These are phyloP conservation scores for Choiromyces venosus DNA, from an alignment of 495 filamentous ascomycete species.

Conservation along the genomic window DNA sequence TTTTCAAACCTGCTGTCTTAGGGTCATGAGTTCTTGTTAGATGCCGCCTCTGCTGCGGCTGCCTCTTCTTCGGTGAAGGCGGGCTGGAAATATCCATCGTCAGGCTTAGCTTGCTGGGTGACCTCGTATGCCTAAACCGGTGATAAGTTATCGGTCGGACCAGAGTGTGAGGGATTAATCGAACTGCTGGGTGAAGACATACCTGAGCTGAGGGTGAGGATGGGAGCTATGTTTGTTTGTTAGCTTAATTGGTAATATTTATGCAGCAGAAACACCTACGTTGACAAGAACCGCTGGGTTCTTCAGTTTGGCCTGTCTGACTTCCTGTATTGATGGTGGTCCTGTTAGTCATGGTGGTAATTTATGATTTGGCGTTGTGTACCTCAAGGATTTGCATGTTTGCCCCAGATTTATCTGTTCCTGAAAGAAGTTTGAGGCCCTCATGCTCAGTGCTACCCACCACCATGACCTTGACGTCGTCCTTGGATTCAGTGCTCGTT, in stretches of 20 bases:
- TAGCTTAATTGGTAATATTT: background rate
- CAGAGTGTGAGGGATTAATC: background rate
- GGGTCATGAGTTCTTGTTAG: background rate
- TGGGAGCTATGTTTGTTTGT: constrained; percentile 16
- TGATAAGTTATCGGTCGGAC: background rate
- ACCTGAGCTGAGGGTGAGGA: constrained; percentile 27
- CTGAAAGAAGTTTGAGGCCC: constrained; percentile 1
- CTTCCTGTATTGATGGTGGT: constrained; percentile 1
- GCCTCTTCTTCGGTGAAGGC: constrained; percentile 16
- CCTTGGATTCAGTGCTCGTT: constrained; percentile 9
- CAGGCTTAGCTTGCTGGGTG: constrained; percentile 11
- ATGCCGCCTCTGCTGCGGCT: background rate
- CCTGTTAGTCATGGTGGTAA: background rate
- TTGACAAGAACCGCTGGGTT: constrained; percentile 27
- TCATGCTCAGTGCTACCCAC: constrained; percentile 5
- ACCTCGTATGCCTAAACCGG: constrained; percentile 22
- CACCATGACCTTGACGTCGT: constrained; percentile 13
- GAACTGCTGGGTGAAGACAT: background rate
- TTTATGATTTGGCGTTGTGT: background rate
- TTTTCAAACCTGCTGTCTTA: background rate
- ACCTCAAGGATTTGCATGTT: constrained; percentile 13
- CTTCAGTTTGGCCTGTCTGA: constrained; percentile 19
- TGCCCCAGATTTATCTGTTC: constrained; percentile 6
- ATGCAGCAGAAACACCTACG: background rate
- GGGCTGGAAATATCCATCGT: constrained; percentile 16